Base-by-base conservation (phyloP, 331 rosid genomes). In the Malus hybrid region DNA sequence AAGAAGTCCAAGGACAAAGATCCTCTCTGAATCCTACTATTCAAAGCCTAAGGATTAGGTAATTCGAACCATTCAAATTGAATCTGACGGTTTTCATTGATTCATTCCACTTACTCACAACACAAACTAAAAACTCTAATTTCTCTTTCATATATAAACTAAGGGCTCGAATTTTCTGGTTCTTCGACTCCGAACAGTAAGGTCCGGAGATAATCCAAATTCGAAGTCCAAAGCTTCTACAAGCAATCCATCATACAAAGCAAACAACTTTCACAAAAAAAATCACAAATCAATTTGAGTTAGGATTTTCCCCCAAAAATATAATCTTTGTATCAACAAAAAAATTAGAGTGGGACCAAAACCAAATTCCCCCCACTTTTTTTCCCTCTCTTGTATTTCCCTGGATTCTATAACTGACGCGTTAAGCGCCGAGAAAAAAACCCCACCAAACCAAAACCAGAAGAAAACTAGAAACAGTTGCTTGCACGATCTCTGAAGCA, bases 401-500 rank as follows among this genome's bases (percentile, higher is more conserved):
- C 44, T 42, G 55, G 48, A 76, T 81, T 81, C 69, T 65, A 73
- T 50, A 65, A 74, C 83, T 11, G 48, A 74, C 75, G 82, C 80
- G 22, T 19, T 4, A 32, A 42, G 67, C 13, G 68, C 62, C 24
- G 73, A 76, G 71, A 33, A 46, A 59, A 70, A 46, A 59, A 70
- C 66, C 75, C 74, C 78, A 61, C 63, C 46, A 33, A 28, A 71
- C 76, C 65, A 62, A 52, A 67, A 77, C 64, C 64, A 36, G 27
- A 54, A 19, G 33, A 16, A 63, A 62, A 62, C 75, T 67, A 36
- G 56, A 62, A 73, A 74, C 74, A 72, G 71, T 86, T 81, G 90
- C 85, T 81, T 82, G 85, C 85, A 84, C 88, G 90, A 84, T 82
- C 83, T 80, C 81, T 65, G 16, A 80, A 75, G 70, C 79, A 39